These are phyloP conservation scores for Starmerella potacharoeniae DNA, from an alignment of 805 yeast genomes.

Conservation along the genomic window DNA sequence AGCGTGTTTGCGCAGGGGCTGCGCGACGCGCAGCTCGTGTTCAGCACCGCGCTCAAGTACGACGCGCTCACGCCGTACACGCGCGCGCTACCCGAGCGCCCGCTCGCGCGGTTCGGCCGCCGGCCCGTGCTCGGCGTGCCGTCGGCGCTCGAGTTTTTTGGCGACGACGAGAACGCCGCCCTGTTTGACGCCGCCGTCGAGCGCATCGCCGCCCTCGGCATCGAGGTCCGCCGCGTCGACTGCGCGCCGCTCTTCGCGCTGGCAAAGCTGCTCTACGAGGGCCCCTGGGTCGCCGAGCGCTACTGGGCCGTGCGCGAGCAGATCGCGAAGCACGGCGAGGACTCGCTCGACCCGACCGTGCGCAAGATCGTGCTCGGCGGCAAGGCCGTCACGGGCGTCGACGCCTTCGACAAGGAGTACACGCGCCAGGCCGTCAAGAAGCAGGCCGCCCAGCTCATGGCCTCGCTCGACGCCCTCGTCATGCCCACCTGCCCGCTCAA, in stretches of 20 bases:
- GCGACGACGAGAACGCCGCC: constrained; percentile 65
- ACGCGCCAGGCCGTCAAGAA: constrained; percentile 71
- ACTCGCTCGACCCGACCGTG: constrained; percentile 77
- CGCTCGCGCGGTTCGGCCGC: constrained; percentile 46
- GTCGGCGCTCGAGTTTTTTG: constrained; percentile 51
- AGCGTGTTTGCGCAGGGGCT: constrained; percentile 71
- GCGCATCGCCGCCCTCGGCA: constrained; percentile 40
- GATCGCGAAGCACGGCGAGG: constrained; percentile 53
- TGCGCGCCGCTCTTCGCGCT: constrained; percentile 66
- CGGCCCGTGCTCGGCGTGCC: constrained; percentile 71
- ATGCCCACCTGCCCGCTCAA: constrained; percentile 93
- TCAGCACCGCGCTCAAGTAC: constrained; percentile 56
- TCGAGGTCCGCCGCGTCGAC: constrained; percentile 51
- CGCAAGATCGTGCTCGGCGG: constrained; percentile 65
- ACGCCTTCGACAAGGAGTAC: constrained; percentile 76
- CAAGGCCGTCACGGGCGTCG: constrained; percentile 65
- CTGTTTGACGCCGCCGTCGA: constrained; percentile 54
- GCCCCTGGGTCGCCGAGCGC: constrained; percentile 98
- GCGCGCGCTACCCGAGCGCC: constrained; percentile 57
- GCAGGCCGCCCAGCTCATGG: constrained; percentile 41
- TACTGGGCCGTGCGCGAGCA: constrained; percentile 70
- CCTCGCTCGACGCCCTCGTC: constrained; percentile 58
- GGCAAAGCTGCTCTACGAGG: constrained; percentile 85
- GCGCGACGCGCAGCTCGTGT: constrained; percentile 70
- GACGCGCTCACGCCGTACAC: constrained; percentile 76